phyloP scores from a whole-genome alignment of 768 basidiomycete species.

The Naganishia randhawae region DNA sequence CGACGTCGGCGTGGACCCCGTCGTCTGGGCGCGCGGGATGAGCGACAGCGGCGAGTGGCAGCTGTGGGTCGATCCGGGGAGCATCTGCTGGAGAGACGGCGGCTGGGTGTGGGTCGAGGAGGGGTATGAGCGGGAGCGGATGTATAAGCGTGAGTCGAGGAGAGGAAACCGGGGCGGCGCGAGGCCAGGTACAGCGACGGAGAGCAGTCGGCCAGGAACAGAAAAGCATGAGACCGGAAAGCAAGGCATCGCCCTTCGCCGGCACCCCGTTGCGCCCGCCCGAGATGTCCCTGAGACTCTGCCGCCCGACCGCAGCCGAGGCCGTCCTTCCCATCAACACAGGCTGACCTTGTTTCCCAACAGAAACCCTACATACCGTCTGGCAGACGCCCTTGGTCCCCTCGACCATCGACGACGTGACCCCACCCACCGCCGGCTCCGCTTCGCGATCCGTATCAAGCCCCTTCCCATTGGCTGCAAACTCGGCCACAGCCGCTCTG shows the following conservation, averaged over 20 bases:
- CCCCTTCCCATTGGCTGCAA: constrained; percentile 14
- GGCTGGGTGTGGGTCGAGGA: constrained; percentile 50
- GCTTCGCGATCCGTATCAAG: constrained; percentile 11
- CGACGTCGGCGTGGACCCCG: constrained; percentile 33
- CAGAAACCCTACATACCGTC: constrained; percentile 45
- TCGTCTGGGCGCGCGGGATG: constrained; percentile 40
- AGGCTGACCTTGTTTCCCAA: not conserved
- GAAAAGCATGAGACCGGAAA: too few relatives aligned
- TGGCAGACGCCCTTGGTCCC: constrained; percentile 41
- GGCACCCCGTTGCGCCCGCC: too few relatives aligned
- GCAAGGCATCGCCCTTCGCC: too few relatives aligned
- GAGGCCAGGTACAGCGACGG: not conserved
- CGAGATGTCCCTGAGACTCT: too few relatives aligned
- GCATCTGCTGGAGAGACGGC: constrained; percentile 47
- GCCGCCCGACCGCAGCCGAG: too few relatives aligned
- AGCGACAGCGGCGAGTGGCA: constrained; percentile 48
- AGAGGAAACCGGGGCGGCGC: not conserved
- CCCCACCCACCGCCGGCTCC: not conserved
- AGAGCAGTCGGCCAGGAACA: too few relatives aligned
- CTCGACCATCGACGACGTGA: not conserved
- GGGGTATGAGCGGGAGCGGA: constrained; percentile 42
- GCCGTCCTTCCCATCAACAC: too few relatives aligned
- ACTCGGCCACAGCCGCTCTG: constrained; percentile 16
- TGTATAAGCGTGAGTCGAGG: constrained; percentile 40
- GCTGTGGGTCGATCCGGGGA: constrained; percentile 51